Evolutionary conservation across 169 alveolate genomes (phyloP).

Genomic region (Plasmodium gaboni): DNA sequence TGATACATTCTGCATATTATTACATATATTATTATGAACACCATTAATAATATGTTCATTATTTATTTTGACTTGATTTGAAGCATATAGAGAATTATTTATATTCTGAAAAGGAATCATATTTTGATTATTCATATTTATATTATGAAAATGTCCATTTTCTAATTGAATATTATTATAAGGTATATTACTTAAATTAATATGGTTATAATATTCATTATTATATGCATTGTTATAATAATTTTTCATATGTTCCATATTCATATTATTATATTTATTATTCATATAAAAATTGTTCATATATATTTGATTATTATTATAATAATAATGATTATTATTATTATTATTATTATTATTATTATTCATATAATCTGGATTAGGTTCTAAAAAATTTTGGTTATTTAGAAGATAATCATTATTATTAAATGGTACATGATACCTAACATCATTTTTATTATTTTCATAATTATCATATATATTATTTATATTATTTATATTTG

Average conservation of each 20-base stretch:
- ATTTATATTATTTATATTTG: too few relatives aligned
- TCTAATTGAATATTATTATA: too few relatives aligned
- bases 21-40: not conserved
- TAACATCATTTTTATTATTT: not conserved
- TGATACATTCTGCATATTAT: not conserved
- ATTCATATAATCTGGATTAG: not conserved
- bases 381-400: too few relatives aligned
- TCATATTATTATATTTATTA: constrained; percentile 6
- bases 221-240: not conserved
- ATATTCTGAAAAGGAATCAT: constrained; percentile 7
- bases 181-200: too few relatives aligned
- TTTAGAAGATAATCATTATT: too few relatives aligned
- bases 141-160: not conserved
- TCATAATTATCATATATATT: too few relatives aligned
- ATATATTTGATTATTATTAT: not conserved
- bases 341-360: not conserved
- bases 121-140: constrained; percentile 1
- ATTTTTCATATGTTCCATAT: not conserved
- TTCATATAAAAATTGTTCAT: constrained; percentile 2
- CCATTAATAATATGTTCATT: not conserved
- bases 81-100: not conserved
- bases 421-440: not conserved
- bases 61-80: constrained; percentile 1
- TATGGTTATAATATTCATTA: too few relatives aligned
- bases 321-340: not conserved